These are phyloP conservation scores for Gigaspora rosea DNA, from an alignment of 192 early-diverging fungal species.

Conservation along the genomic window DNA sequence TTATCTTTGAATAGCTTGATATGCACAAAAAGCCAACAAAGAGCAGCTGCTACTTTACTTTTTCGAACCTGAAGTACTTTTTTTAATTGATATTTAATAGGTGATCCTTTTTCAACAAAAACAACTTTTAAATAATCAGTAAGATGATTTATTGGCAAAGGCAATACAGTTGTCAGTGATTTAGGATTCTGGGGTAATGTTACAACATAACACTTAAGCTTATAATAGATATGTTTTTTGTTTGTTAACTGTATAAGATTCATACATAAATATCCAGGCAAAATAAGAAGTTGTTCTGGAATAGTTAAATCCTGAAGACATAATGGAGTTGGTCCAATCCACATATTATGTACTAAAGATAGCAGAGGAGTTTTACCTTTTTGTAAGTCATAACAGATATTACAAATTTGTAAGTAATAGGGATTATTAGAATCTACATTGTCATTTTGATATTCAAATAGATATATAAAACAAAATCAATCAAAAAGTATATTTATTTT, in stretches of 20 bases:
- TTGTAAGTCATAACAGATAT: neutral
- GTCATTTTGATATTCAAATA: no score
- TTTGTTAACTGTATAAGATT: neutral
- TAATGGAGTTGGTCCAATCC: neutral
- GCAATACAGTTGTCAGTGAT: neutral
- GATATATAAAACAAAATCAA: neutral
- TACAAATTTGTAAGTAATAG: neutral
- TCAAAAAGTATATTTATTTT: neutral
- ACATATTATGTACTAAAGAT: neutral
- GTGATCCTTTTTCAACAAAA: neutral
- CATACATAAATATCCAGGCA: neutral
- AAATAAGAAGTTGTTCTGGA: neutral
- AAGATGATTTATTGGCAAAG: neutral
- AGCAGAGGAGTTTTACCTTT: neutral
- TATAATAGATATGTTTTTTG: neutral
- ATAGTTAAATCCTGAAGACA: neutral
- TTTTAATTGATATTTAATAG: neutral
- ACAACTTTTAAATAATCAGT: neutral
- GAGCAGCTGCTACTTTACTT: neutral
- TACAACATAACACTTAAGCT: neutral
- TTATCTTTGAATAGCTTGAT: neutral
- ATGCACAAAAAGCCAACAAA: neutral
- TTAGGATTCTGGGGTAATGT: neutral
- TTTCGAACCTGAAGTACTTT: neutral
- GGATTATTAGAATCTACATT: neutral